Evolutionary conservation across 768 basidiomycete genomes (phyloP).

Genomic region (Amyloporia xantha): DNA sequence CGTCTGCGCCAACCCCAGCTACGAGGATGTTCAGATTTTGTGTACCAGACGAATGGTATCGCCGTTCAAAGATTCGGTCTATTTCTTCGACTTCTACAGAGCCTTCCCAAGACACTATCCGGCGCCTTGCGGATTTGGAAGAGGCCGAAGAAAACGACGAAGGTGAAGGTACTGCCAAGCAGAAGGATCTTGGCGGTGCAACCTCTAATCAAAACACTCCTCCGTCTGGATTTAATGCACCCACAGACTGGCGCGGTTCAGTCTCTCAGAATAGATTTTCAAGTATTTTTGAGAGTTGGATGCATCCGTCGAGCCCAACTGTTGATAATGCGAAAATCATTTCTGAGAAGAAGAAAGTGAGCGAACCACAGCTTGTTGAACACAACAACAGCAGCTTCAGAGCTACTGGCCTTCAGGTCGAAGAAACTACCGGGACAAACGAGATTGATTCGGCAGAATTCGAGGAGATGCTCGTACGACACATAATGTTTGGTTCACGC

Average conservation of each 20-base stretch:
- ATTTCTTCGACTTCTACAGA: slow-evolving; percentile 39
- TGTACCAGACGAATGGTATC: slow-evolving; percentile 78
- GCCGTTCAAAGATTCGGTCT: slow-evolving; percentile 53
- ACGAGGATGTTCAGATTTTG: slow-evolving; percentile 52
- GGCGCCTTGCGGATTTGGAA: slow-evolving; percentile 41
- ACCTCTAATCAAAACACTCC: slow-evolving; percentile 11
- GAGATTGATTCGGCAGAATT: slow-evolving; percentile 34
- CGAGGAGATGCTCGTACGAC: slow-evolving; percentile 67
- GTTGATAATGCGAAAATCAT: slow-evolving; percentile 28
- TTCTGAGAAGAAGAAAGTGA: slow-evolving; percentile 51
- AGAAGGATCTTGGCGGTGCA: slow-evolving; percentile 27
- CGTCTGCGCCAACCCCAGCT: slow-evolving; percentile 10
- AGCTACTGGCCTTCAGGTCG: background rate
- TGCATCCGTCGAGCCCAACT: slow-evolving; percentile 36
- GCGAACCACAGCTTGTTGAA: slow-evolving; percentile 60
- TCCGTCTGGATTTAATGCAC: slow-evolving; percentile 13
- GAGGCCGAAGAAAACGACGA: slow-evolving; percentile 39
- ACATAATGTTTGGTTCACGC: background rate
- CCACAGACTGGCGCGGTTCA: slow-evolving; percentile 47
- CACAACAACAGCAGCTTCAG: slow-evolving; percentile 30
- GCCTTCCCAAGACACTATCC: slow-evolving; percentile 47
- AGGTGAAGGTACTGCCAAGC: slow-evolving; percentile 60
- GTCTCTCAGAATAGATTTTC: slow-evolving; percentile 56
- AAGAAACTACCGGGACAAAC: slow-evolving; percentile 21
- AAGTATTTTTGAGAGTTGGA: slow-evolving; percentile 62